Conservation (phyloP, 805 yeast genomes). For the Metschnikowia gelsemii region DNA sequence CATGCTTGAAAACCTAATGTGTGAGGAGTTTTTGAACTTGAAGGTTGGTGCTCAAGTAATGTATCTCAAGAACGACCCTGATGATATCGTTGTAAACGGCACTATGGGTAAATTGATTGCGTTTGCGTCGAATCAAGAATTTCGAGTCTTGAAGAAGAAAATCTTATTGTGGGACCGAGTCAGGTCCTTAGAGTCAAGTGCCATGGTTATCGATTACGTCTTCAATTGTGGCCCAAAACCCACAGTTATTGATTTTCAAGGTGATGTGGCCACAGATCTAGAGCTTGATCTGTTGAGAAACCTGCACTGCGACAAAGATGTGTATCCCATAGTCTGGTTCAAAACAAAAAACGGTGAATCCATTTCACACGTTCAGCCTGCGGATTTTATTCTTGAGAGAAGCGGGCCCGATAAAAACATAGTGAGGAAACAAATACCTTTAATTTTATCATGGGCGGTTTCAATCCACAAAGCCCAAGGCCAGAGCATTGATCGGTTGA, state of each 20-base stretch:
- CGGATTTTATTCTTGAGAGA: no score
- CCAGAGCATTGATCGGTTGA: neutral
- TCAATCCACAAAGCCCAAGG: neutral
- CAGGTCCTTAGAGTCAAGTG: no score
- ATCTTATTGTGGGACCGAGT: no score
- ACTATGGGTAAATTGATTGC: neutral
- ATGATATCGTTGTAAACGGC: neutral
- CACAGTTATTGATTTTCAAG: no score
- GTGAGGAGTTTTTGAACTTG: neutral
- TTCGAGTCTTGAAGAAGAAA: no score
- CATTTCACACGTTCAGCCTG: neutral
- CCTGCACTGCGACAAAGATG: no score
- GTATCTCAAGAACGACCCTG: neutral
- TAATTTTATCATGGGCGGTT: neutral
- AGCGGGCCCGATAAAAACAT: no score
- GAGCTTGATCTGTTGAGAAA: no score
- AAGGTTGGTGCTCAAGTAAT: neutral
- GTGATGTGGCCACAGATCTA: no score
- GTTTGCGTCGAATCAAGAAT: no score
- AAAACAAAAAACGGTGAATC: neutral
- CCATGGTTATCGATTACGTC: no score
- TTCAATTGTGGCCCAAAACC: no score
- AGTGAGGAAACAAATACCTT: neutral
- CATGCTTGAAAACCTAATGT: neutral
- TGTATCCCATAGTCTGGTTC: neutral